phyloP scores from a whole-genome alignment of 306 rosid species.

The Sechiopsis laciniata region DNA sequence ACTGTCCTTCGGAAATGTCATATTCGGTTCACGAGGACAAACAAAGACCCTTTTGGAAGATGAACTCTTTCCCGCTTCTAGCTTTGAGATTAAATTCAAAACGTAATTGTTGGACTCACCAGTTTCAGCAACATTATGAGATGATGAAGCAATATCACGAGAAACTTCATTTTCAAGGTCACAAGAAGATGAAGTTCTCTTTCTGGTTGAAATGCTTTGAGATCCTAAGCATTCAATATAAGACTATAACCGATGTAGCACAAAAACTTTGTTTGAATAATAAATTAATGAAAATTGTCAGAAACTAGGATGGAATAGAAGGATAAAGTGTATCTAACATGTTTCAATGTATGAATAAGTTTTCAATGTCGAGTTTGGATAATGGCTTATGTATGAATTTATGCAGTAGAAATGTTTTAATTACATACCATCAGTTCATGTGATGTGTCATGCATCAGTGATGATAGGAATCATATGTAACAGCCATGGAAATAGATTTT shows the following conservation, averaged over 20 bases:
- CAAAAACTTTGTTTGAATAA: background rate
- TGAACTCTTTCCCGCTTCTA: slow-evolving; percentile 24
- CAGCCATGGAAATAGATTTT: background rate
- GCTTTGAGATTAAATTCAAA: slow-evolving; percentile 15
- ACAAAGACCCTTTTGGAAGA: slow-evolving; percentile 26
- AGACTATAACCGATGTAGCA: slow-evolving; percentile 13
- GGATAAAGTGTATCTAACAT: background rate
- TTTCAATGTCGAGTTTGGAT: background rate
- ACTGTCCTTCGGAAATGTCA: slow-evolving; percentile 28
- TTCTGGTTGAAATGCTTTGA: slow-evolving; percentile 13
- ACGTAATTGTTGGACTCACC: slow-evolving; percentile 5
- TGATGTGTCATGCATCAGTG: background rate
- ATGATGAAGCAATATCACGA: background rate
- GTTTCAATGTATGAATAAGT: background rate
- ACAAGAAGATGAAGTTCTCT: slow-evolving; percentile 22
- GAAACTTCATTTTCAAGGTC: slow-evolving; percentile 19
- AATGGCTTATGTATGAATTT: background rate
- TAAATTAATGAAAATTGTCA: background rate
- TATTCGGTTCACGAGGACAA: slow-evolving; percentile 32
- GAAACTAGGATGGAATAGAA: background rate
- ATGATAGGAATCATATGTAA: background rate
- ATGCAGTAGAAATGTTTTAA: background rate
- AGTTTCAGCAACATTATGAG: too few relatives aligned
- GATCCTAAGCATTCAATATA: slow-evolving; percentile 25
- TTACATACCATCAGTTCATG: background rate